Evolutionary conservation across 768 basidiomycete genomes (phyloP).

Genomic region (Mycena venus): DNA sequence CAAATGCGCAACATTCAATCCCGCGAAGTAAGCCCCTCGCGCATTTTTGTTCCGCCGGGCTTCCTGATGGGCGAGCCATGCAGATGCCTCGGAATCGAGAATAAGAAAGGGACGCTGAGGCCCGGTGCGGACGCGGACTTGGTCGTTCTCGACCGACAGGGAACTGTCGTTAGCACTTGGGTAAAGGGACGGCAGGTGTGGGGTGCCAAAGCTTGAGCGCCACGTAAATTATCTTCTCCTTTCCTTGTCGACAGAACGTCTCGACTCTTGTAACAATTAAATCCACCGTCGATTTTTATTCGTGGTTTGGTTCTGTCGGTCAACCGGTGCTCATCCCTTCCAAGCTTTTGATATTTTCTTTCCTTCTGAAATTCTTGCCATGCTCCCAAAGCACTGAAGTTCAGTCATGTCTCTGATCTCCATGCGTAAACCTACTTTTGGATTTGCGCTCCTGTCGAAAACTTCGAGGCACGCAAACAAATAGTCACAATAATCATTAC

Average conservation of each 20-base stretch:
- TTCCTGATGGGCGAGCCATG: slow-evolving; percentile 4
- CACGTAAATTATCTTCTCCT: neutral
- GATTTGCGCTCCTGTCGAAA: no score
- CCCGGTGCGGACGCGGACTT: slow-evolving; percentile 91
- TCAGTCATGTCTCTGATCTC: no score
- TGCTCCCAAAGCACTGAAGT: no score
- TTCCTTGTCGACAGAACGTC: no score
- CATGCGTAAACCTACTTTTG: no score
- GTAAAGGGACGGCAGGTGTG: slow-evolving; percentile 83
- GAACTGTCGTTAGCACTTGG: slow-evolving; percentile 80
- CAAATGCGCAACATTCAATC: slow-evolving; percentile 88
- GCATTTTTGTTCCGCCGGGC: neutral
- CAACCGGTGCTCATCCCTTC: no score
- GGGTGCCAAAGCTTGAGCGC: slow-evolving; percentile 45
- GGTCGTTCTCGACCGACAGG: slow-evolving; percentile 77
- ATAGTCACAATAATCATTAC: no score
- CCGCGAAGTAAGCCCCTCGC: slow-evolving; percentile 71
- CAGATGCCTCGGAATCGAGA: slow-evolving; percentile 83
- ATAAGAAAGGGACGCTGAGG: slow-evolving; percentile 84
- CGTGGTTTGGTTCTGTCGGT: no score
- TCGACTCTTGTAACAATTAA: neutral
- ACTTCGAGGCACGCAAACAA: no score
- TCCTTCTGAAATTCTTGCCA: no score
- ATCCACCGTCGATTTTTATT: no score
- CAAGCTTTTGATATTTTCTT: no score